Evolutionary conservation across 2,329 filamentous ascomycete species (phyloP).

Genomic region (Colletotrichum sansevieriae): DNA sequence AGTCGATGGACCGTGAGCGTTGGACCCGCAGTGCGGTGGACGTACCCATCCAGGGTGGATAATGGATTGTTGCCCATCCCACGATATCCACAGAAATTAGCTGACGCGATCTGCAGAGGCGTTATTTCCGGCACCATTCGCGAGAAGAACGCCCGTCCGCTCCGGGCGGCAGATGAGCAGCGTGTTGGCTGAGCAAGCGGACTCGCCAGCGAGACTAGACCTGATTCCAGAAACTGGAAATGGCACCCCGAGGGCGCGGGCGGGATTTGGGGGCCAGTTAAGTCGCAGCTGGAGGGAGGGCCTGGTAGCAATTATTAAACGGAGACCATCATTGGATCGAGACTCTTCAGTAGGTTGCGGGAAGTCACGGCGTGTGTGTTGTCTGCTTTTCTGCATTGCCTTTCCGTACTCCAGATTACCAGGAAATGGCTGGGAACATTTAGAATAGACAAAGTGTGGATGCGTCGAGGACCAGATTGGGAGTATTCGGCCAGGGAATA

Average conservation of each 20-base stretch:
- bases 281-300: neutral
- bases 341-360: conserved; percentile 1
- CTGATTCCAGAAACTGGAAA: neutral
- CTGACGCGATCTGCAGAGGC: conserved; percentile 16
- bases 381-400: neutral
- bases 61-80: conserved; percentile 10
- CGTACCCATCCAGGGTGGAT: conserved; percentile 9
- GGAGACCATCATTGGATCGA: neutral
- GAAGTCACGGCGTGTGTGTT: conserved; percentile 12
- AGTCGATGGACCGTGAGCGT: neutral
- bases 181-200: neutral
- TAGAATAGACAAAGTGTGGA: neutral
- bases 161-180: conserved; percentile 26
- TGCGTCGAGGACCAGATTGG: neutral
- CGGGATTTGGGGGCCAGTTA: conserved; percentile 20
- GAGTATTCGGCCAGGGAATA: neutral
- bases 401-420: conserved; percentile 15
- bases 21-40: neutral
- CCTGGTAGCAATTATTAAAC: conserved; percentile 12
- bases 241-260: neutral
- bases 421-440: neutral
- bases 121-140: conserved; percentile 30
- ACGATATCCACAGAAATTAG: neutral
- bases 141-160: conserved; percentile 17
- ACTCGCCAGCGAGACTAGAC: no score